Evolutionary conservation across 768 basidiomycete species (phyloP).

Genomic region (Boletus insuetus): DNA sequence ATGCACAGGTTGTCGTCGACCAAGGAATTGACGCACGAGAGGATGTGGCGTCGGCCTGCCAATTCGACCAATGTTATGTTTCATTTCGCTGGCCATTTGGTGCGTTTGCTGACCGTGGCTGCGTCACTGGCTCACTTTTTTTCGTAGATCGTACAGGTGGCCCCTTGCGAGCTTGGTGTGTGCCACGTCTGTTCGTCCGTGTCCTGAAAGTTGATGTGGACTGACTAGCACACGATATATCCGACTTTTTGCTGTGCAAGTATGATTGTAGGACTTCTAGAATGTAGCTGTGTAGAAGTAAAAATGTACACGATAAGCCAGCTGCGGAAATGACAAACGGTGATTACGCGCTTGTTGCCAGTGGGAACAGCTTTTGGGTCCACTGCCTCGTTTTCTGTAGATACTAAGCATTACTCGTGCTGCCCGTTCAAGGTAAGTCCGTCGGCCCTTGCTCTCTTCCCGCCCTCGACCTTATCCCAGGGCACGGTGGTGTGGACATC

Average conservation of each 20-base stretch:
- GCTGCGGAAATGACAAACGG: not conserved
- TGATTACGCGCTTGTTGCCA: not conserved
- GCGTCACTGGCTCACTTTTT: not conserved
- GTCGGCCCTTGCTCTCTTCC: not conserved
- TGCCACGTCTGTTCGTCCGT: not conserved
- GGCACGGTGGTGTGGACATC: not conserved
- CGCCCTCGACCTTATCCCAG: not conserved
- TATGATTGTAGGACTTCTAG: not conserved
- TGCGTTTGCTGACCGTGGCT: slow-evolving; percentile 8
- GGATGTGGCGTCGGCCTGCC: slow-evolving; percentile 30
- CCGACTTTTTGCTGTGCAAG: slow-evolving; percentile 21
- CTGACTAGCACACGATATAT: slow-evolving; percentile 23
- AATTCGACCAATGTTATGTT: slow-evolving; percentile 31
- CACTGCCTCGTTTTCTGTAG: not conserved
- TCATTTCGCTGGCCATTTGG: slow-evolving; percentile 28
- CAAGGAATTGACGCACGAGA: slow-evolving; percentile 11
- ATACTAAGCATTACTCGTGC: too few relatives aligned
- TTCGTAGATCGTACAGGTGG: slow-evolving; percentile 28
- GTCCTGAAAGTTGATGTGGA: not conserved
- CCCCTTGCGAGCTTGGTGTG: slow-evolving; percentile 31
- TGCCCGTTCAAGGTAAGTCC: too few relatives aligned
- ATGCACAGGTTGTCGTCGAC: slow-evolving; percentile 10
- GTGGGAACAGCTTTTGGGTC: not conserved
- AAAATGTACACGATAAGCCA: too few relatives aligned
- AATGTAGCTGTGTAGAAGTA: too few relatives aligned